phyloP scores from a whole-genome alignment of 768 basidiomycete genomes.

The Cystoderma amianthinum region DNA sequence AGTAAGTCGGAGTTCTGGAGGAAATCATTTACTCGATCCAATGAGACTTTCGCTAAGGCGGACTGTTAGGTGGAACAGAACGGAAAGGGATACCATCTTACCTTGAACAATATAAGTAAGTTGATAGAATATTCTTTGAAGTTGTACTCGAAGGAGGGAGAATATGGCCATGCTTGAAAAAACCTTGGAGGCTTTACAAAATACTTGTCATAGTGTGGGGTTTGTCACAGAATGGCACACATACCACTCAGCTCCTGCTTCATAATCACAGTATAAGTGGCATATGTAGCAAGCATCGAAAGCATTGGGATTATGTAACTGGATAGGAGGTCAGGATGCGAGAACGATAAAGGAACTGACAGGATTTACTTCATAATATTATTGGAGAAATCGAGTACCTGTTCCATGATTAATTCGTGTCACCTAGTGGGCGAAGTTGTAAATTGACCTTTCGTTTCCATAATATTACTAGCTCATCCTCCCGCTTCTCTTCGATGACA shows the following conservation, averaged over 20 bases:
- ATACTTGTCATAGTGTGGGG: background rate
- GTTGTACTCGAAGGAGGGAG: slow-evolving; percentile 47
- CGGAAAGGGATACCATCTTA: no score
- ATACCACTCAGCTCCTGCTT: slow-evolving; percentile 24
- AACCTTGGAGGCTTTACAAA: slow-evolving; percentile 25
- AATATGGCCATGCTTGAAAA: slow-evolving; percentile 57
- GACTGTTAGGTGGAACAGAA: background rate
- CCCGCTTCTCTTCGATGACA: slow-evolving; percentile 47
- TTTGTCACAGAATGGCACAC: background rate
- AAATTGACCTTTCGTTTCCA: slow-evolving; percentile 42
- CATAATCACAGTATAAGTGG: slow-evolving; percentile 42
- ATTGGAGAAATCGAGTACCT: slow-evolving; percentile 19
- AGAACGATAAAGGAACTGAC: slow-evolving; percentile 4
- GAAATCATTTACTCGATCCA: slow-evolving; percentile 45
- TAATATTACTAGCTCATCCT: slow-evolving; percentile 51
- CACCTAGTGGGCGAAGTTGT: background rate
- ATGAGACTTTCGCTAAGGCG: slow-evolving; percentile 38
- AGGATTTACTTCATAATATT: slow-evolving; percentile 4
- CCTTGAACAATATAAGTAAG: background rate
- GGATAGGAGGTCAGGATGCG: background rate
- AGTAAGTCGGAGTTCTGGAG: slow-evolving; percentile 41
- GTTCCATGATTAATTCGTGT: slow-evolving; percentile 3
- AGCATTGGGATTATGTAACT: slow-evolving; percentile 56
- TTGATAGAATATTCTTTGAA: slow-evolving; percentile 25
- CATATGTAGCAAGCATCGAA: slow-evolving; percentile 62